Base-by-base conservation (phyloP, 2,329 filamentous ascomycete species). In the Aureobasidium zeae region DNA sequence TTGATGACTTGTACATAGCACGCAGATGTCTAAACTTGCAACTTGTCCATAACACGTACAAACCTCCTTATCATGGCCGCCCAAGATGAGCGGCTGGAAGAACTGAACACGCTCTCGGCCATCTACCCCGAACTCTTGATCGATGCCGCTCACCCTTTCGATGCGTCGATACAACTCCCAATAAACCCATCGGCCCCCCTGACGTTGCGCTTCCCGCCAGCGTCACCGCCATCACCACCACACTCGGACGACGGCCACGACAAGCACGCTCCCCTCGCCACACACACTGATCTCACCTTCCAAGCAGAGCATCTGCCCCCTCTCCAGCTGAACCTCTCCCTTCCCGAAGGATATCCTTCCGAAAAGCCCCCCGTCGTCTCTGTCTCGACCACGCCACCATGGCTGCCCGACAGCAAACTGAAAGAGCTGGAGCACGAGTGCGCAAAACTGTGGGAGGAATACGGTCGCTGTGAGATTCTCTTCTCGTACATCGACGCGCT, bases 71-170 rank as follows among this genome's bases (percentile, higher is more conserved):
- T 15, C 30, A 43, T 43, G 39, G 39, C 33, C 30, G 16, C 9
- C 3, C 69, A 73, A 10, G 76, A 80, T 55, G 76, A 80, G 52
- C 70, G 77, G 49, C 65, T 67, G 21, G 69, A 77, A 52, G 77
- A 81, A 59, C 63, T 81, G 34, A 69, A 66, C 8, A 70, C 76
- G 17, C 69, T 81, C 46, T 66, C 69, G 32, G 75, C 77, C 37
- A 81, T 81, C 45, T 81, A 69, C 48, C 77, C 77, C 1, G 77
- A 81, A 59, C 68, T 80, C 13, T 59, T 63, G 22, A 57, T 72
- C 47, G 66, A 76, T 42, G 54, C 67, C 7, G 52, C 54, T 7
- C 56, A 64, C 24, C 63, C 66, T 0, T 74, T 70, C 53, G 60
- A 61, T 44, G 74, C 73, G 1, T 67, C 64, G 4, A 64, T 81